Evolutionary conservation across 2,329 filamentous ascomycete genomes (phyloP).

Genomic region (Helminthosporium solani): DNA sequence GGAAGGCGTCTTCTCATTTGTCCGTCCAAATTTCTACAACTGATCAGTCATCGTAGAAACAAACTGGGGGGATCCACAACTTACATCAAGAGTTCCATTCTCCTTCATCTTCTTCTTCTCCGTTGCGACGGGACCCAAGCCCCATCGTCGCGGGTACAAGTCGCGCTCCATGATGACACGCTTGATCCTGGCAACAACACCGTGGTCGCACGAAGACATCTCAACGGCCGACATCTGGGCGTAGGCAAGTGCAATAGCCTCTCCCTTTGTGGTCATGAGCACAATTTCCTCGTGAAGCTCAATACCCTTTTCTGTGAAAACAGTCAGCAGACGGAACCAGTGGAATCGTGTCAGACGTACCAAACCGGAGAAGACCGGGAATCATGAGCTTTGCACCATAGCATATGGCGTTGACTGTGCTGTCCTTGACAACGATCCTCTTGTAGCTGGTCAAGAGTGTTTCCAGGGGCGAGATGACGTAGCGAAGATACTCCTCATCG

Average conservation of each 20-base stretch:
- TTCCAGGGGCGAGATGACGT: conserved; percentile 89
- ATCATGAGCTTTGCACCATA: conserved; percentile 99
- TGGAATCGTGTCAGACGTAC: conserved; percentile 50
- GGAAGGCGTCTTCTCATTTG: conserved; percentile 89
- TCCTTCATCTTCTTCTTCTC: conserved; percentile 99
- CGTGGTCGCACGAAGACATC: conserved; percentile 94
- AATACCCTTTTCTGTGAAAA: conserved; percentile 71
- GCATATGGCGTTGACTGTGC: conserved; percentile 93
- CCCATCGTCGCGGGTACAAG: conserved; percentile 95
- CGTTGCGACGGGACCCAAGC: conserved; percentile 83
- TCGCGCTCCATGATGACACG: conserved; percentile 99
- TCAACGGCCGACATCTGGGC: conserved; percentile 98
- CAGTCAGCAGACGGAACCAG: conserved; percentile 13
- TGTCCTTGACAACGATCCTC: conserved; percentile 96
- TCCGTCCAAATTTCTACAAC: conserved; percentile 76
- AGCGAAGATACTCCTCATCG: conserved; percentile 88
- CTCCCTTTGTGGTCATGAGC: conserved; percentile 98
- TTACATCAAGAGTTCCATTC: conserved; percentile 86
- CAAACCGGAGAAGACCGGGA: conserved; percentile 89
- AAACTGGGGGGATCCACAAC: conserved; percentile 22
- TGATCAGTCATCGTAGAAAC: conserved; percentile 33
- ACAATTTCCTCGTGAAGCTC: conserved; percentile 96
- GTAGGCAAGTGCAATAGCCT: conserved; percentile 94
- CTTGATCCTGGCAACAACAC: conserved; percentile 98
- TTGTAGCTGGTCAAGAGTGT: conserved; percentile 91